These are phyloP conservation scores for Paraurostyla sp. DNA, from an alignment of 73 alveolate species.

Conservation along the genomic window DNA sequence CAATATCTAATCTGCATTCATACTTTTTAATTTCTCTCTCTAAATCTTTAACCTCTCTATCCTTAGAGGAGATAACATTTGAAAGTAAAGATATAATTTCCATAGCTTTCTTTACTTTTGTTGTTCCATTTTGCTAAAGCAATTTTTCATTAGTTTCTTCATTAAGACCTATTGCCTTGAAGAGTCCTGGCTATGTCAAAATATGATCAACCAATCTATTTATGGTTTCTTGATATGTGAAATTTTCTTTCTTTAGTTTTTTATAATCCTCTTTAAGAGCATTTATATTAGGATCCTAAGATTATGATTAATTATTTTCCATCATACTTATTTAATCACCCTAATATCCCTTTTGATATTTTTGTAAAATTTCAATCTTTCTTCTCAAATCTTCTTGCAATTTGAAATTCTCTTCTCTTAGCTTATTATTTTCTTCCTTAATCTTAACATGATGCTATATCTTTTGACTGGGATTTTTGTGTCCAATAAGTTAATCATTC, in stretches of 20 bases:
- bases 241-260: constrained; percentile 19
- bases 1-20: constrained; percentile 8
- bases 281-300: not conserved
- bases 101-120: constrained; percentile 46
- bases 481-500: constrained; percentile 49
- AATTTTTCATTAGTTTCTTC: constrained; percentile 21
- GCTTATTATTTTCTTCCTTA: constrained; percentile 69
- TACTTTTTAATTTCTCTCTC: constrained; percentile 34
- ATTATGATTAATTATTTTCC: not conserved
- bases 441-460: constrained; percentile 63
- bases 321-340: not conserved
- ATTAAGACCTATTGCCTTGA: constrained; percentile 11
- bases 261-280: not conserved
- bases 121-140: constrained; percentile 2
- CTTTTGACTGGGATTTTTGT: constrained; percentile 63
- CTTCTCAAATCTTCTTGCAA: constrained; percentile 55
- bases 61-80: not conserved
- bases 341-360: not conserved
- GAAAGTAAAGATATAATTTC: constrained; percentile 34
- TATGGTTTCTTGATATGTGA: constrained; percentile 26
- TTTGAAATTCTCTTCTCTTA: constrained; percentile 57
- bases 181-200: constrained; percentile 45
- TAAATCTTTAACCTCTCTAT: constrained; percentile 24
- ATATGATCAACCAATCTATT: constrained; percentile 47
- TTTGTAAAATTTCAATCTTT: not conserved